These are phyloP conservation scores for Ceriops tagal DNA, from an alignment of 345 rosid species.

Conservation along the genomic window DNA sequence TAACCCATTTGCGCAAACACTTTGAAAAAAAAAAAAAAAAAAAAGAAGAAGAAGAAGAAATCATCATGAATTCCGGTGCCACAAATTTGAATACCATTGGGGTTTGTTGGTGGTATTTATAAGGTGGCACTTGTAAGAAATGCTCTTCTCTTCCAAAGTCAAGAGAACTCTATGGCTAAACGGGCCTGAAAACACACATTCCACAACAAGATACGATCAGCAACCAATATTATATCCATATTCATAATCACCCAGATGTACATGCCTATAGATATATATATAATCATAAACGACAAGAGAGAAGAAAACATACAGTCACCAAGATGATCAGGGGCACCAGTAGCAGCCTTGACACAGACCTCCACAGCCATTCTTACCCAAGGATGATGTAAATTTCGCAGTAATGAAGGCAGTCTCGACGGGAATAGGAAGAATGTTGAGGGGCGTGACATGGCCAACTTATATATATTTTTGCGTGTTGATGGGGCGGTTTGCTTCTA, in stretches of 20 bases:
- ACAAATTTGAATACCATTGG: constrained; percentile 47
- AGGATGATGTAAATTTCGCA: background rate
- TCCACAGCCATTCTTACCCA: constrained; percentile 54
- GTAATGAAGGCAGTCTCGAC: background rate
- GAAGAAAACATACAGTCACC: constrained; percentile 68
- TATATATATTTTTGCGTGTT: no score
- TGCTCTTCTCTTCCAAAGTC: constrained; percentile 84
- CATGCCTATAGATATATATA: background rate
- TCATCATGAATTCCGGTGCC: background rate
- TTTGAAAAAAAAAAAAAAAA: background rate
- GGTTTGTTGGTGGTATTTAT: constrained; percentile 66
- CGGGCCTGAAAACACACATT: constrained; percentile 46
- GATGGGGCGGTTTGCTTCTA: no score
- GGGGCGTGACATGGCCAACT: no score
- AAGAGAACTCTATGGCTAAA: constrained; percentile 61
- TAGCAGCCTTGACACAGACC: constrained; percentile 81
- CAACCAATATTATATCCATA: background rate
- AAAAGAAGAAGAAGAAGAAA: background rate
- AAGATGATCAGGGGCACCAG: constrained; percentile 59
- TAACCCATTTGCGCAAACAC: constrained; percentile 14
- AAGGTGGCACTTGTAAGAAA: constrained; percentile 54
- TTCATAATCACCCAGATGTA: constrained; percentile 7
- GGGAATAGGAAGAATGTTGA: background rate
- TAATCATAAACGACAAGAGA: background rate
- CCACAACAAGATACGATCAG: background rate